Evolutionary conservation across 2,329 filamentous ascomycete species (phyloP), one percentile per base, ranked within the genome.

Genomic region (Alternaria sp.): DNA sequence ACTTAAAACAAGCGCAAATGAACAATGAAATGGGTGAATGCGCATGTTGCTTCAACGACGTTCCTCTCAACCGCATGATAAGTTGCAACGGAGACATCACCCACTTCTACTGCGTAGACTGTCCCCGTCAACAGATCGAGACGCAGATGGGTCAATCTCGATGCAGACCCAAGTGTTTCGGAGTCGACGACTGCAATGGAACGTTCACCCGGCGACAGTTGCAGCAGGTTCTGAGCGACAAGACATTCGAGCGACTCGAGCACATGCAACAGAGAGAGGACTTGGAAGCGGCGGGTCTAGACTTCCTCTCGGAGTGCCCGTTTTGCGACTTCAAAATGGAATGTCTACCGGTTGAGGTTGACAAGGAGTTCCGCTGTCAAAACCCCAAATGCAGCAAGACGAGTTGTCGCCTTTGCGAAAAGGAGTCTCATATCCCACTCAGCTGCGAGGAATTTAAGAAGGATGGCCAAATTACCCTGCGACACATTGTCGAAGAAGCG

Each of bases 321-420:
- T 96, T 93, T 74, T 97, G 93, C 77, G 89, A 91, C 21, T 96
- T 88, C 81, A 92, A 91, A 45, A 91, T 89, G 32, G 90, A 93
- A 62, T 91, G 88, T 67, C 88, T 87, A 0, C 87, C 91, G 0
- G 80, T 91, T 2, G 87, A 91, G 17, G 80, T 87, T 17, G 86
- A 95, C 75, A 89, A 86, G 64, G 91, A 94, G 72, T 96, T 97
- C 67, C 83, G 84, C 4, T 97, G 93, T 79, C 82, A 86, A 56
- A 90, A 89, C 59, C 84, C 86, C 0, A 85, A 87, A 0, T 97
- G 93, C 75, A 81, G 81, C 65, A 84, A 85, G 62, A 77, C 79
- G 47, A 81, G 80, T 72, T 85, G 82, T 62, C 79, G 82, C 9
- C 83, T 90, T 3, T 97, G 93, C 79, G 85, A 87, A 30, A 81